Conservation (phyloP, 305 asterid genomes). For the Rubia occidens region DNA sequence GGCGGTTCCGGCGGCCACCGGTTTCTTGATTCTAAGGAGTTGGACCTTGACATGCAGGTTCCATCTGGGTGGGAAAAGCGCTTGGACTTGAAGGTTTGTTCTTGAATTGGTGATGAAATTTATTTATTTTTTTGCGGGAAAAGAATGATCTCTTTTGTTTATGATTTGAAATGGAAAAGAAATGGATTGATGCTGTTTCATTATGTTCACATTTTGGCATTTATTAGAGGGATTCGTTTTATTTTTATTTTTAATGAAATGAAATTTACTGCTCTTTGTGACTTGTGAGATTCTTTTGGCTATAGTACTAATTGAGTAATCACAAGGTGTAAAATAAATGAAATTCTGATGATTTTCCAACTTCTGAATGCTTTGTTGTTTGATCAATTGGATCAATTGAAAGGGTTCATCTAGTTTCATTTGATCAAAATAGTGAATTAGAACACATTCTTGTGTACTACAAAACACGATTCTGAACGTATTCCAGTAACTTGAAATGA, state of each 20-base stretch:
- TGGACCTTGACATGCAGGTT: slow-evolving; percentile 85
- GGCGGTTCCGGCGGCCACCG: slow-evolving; percentile 15
- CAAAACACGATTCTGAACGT: too few species aligned
- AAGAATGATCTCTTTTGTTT: not conserved
- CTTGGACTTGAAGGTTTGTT: slow-evolving; percentile 62
- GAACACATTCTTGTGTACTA: too few species aligned
- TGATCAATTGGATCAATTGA: too few species aligned
- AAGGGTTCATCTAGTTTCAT: too few species aligned
- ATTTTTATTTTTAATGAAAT: slow-evolving; percentile 11
- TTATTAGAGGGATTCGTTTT: slow-evolving; percentile 6
- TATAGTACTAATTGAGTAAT: not conserved
- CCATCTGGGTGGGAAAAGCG: slow-evolving; percentile 92
- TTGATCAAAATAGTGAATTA: too few species aligned
- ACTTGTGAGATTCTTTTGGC: slow-evolving; percentile 10
- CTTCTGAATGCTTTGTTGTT: too few species aligned
- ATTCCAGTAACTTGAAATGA: too few species aligned
- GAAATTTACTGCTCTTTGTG: slow-evolving; percentile 4
- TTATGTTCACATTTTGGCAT: slow-evolving; percentile 2
- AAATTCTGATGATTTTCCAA: not conserved
- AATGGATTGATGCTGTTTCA: not conserved
- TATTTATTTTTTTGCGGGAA: not conserved
- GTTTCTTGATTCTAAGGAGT: slow-evolving; percentile 53
- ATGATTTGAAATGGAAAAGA: not conserved
- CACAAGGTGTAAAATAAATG: not conserved
- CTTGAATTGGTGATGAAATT: not conserved